Percentiles rank a stretch among this genome's conserved stretches.
Evolutionary conservation across 1,284 basidiomycete species (phyloP).

Genomic region (Pholiota adiposa): DNA sequence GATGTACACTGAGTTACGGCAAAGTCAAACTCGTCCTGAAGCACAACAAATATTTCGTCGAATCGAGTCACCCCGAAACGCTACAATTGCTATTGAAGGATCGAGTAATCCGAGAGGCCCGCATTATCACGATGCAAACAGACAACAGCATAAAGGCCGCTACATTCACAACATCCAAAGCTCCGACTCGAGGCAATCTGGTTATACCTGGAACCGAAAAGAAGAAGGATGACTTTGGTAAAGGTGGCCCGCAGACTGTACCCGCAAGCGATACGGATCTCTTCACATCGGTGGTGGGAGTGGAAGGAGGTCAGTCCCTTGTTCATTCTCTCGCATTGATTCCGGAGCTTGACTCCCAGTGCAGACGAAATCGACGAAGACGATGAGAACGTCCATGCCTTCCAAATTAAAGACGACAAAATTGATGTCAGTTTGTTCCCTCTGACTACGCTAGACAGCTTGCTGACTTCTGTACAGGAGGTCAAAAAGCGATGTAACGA

Average conservation of each 20-base stretch:
- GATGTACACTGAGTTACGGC: slow-evolving; percentile 92
- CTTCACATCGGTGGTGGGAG: slow-evolving; percentile 91
- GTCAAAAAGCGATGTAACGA: slow-evolving; percentile 95
- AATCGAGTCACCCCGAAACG: slow-evolving; percentile 92
- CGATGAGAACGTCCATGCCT: slow-evolving; percentile 94
- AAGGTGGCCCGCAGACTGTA: slow-evolving; percentile 33
- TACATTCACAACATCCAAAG: slow-evolving; percentile 86
- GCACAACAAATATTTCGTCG: slow-evolving; percentile 95
- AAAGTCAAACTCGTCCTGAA: slow-evolving; percentile 98
- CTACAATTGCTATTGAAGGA: slow-evolving; percentile 88
- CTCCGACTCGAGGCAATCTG: slow-evolving; percentile 78
- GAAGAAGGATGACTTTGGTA: slow-evolving; percentile 57
- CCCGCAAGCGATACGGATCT: slow-evolving; percentile 67
- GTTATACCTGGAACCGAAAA: slow-evolving; percentile 85
- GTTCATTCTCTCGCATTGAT: slow-evolving; percentile 9
- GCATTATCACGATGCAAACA: slow-evolving; percentile 65
- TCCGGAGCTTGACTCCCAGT: neutral
- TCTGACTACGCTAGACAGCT: neutral
- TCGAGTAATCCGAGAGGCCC: slow-evolving; percentile 79
- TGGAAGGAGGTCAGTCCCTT: slow-evolving; percentile 74
- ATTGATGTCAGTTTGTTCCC: slow-evolving; percentile 71
- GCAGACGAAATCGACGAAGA: slow-evolving; percentile 95
- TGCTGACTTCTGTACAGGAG: slow-evolving; percentile 51
- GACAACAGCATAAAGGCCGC: slow-evolving; percentile 75
- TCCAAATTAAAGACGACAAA: slow-evolving; percentile 89